Evolutionary conservation across 164 flowering plant genomes (phyloP), one percentile per base, ranked within the genome.

Genomic region (Sedum album): DNA sequence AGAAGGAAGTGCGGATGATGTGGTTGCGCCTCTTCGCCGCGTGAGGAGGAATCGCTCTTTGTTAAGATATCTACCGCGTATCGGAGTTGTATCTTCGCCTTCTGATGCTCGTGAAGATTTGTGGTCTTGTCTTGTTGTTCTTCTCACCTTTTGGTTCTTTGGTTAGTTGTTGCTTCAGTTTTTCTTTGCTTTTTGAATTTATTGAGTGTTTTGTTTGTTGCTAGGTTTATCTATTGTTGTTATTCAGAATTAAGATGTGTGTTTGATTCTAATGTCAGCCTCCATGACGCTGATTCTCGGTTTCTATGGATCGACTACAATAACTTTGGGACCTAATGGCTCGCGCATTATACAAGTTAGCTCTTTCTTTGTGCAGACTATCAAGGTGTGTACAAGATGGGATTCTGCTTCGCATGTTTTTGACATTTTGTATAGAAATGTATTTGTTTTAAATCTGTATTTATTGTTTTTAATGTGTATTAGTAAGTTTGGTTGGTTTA

Each of bases 251-350:
- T n/a, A n/a, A n/a, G n/a, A n/a, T n/a, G n/a, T n/a, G n/a, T 35
- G 14, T 6, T 0, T 36, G 4, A 17, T 41, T 66, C 33, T 21
- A 14, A 28, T 70, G 66, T 21, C 85, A 86, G 90, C 81, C 10
- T 77, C 87, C 4, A 73, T 82, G 84, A 79, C 82, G 36, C 42
- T 84, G 75, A 77, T 83, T 17, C 51, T 86, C 71, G 88, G 87
- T 21, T 41, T 65, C 57, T 88, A 82, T 46, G 89, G 89, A 68
- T 73, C 90, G 28, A 65, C 31, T 14, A 76, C 70, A 55, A 46
- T 85, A 42, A 57, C 71, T 31, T 60, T 88, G 73, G 83, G 86
- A 0, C 93, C 90, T 0, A 72, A 83, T 75, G 79, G 75, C 70
- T 86, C 93, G 11, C 83, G 78, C 68, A 79, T 85, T 31, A 25